Evolutionary conservation across 495 filamentous ascomycete genomes (phyloP).

Genomic region (Mycothermus thermophilus): DNA sequence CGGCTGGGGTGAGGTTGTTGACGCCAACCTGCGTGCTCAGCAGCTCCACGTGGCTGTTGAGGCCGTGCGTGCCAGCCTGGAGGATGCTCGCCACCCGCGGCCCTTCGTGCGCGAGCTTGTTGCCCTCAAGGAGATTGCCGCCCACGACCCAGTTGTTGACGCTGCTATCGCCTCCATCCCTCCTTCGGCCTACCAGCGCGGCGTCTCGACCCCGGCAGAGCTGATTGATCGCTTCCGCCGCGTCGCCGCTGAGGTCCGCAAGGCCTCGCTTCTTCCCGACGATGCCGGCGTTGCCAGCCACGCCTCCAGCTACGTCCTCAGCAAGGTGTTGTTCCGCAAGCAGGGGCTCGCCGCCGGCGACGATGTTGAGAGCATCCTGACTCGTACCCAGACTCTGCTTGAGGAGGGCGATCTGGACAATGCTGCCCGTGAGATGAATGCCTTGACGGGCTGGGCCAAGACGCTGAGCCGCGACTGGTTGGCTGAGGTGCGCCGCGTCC

Average conservation of each 20-base stretch:
- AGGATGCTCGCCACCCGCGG: conserved; percentile 54
- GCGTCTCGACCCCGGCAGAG: conserved; percentile 66
- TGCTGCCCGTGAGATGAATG: conserved; percentile 91
- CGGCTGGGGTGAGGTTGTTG: conserved; percentile 76
- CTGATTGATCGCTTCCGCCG: conserved; percentile 92
- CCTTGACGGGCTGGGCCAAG: conserved; percentile 82
- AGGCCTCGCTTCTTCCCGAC: conserved; percentile 80
- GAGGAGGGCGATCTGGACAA: conserved; percentile 86
- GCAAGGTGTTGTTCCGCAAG: conserved; percentile 90
- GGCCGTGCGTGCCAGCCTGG: conserved; percentile 69
- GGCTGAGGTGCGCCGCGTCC: conserved; percentile 66
- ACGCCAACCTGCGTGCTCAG: conserved; percentile 81
- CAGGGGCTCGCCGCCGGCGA: conserved; percentile 71
- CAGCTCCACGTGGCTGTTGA: conserved; percentile 91
- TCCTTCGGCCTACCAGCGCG: conserved; percentile 83
- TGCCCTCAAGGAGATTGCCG: conserved; percentile 81
- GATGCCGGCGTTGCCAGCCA: conserved; percentile 90
- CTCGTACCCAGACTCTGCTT: conserved; percentile 70
- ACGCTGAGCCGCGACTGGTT: conserved; percentile 88
- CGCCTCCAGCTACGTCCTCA: conserved; percentile 72
- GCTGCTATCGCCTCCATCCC: conserved; percentile 91
- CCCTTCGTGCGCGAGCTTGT: conserved; percentile 86
- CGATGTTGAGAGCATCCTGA: conserved; percentile 88
- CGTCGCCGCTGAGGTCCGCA: conserved; percentile 85
- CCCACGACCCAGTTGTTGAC: conserved; percentile 66